phyloP scores from a whole-genome alignment of 805 yeast species.

The Yarrowia sp. region DNA sequence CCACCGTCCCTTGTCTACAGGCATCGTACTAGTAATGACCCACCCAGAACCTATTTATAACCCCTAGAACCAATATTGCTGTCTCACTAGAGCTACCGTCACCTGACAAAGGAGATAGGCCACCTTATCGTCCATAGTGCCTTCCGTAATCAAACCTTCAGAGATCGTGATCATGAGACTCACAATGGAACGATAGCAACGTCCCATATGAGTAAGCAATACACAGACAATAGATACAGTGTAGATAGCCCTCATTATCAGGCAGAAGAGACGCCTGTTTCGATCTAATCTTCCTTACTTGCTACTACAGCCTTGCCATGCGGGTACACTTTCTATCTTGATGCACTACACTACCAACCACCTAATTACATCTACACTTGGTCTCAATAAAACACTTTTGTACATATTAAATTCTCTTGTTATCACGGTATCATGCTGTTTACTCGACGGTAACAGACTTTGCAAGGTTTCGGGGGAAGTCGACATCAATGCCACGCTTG shows the following conservation, averaged over 20 bases:
- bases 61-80: conserved; percentile 1
- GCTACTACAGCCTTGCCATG: no score
- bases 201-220: no score
- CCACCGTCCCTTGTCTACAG: background rate
- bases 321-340: no score
- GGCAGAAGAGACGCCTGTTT: no score
- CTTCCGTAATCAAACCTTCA: background rate
- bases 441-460: conserved; percentile 97
- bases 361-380: background rate
- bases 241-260: no score
- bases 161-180: no score
- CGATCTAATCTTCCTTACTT: no score
- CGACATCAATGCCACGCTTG: conserved; percentile 93
- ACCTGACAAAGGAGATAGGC: background rate
- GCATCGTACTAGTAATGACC: no score
- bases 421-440: conserved; percentile 41
- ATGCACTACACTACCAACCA: background rate
- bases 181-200: no score
- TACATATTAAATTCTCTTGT: conserved; percentile 38
- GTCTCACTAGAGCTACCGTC: background rate
- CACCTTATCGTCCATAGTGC: background rate
- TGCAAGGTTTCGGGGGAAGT: conserved; percentile 98
- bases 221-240: no score
- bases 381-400: conserved; percentile 14
- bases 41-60: conserved; percentile 1